Percentiles rank a stretch among this genome's conserved stretches.
These are phyloP conservation scores for Rhodamnia rubescens DNA, from an alignment of 345 rosid species.

Conservation along the genomic window DNA sequence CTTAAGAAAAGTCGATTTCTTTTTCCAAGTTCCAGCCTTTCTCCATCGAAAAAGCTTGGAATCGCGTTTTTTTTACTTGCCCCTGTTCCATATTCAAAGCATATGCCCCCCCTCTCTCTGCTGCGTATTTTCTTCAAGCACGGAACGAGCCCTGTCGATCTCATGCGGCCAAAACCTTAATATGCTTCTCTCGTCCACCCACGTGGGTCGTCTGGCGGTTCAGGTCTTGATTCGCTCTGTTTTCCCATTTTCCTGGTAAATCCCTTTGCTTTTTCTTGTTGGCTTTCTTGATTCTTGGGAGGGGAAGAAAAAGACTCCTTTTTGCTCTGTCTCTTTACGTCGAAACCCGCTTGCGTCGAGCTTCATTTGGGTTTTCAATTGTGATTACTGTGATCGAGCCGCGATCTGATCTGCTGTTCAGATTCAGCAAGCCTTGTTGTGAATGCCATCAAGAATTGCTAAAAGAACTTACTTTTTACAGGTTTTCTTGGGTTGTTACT, in stretches of 20 bases:
- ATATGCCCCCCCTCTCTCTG: neutral
- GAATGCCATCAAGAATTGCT: neutral
- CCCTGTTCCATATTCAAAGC: neutral
- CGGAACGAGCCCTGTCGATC: neutral
- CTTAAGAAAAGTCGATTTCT: neutral
- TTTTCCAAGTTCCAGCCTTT: neutral
- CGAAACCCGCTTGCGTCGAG: neutral
- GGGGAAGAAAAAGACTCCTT: neutral
- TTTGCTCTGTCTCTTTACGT: neutral
- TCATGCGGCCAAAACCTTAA: too few species aligned
- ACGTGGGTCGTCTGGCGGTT: too few species aligned
- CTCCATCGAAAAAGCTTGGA: neutral
- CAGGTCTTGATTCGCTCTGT: too few species aligned
- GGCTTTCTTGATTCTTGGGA: neutral
- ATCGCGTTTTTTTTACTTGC: neutral
- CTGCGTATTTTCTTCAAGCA: neutral
- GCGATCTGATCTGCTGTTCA: neutral
- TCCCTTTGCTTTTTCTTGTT: too few species aligned
- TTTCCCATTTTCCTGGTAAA: too few species aligned
- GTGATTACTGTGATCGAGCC: neutral
- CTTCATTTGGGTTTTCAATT: neutral
- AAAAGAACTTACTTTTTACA: neutral
- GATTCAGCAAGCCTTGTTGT: neutral
- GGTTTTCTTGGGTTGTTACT: conserved; percentile 1
- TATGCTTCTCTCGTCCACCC: too few species aligned